phyloP scores from a whole-genome alignment of 441 rosid species.

The Oxalis stricta region DNA sequence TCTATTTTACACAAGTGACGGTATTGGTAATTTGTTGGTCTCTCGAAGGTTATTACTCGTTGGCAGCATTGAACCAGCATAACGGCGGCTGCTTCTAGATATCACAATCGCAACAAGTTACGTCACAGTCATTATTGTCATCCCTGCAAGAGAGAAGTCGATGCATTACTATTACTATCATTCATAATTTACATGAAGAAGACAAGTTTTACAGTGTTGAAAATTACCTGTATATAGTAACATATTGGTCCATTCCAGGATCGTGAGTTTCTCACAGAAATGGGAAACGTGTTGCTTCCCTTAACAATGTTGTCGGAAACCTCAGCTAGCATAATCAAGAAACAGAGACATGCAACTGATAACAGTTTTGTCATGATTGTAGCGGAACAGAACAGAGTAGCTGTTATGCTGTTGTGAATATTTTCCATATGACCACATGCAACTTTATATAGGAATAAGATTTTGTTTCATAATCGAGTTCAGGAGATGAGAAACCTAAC shows the following conservation, averaged over 20 bases:
- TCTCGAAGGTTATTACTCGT: constrained; percentile 5
- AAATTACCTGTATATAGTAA: constrained; percentile 38
- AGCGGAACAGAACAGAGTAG: background rate
- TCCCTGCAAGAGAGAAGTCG: constrained; percentile 22
- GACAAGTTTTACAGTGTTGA: background rate
- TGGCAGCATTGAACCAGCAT: constrained; percentile 58
- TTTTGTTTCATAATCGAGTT: background rate
- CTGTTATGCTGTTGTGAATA: constrained; percentile 3
- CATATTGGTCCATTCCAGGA: constrained; percentile 14
- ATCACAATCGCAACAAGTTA: constrained; percentile 62
- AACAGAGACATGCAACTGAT: constrained; percentile 11
- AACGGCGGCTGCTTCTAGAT: constrained; percentile 53
- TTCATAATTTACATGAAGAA: background rate
- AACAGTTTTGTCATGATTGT: constrained; percentile 16
- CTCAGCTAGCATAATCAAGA: constrained; percentile 9
- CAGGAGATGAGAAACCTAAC: constrained; percentile 15
- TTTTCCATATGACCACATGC: background rate
- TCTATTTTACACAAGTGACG: background rate
- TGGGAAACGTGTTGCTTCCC: constrained; percentile 18
- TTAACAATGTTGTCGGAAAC: constrained; percentile 5
- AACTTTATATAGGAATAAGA: constrained; percentile 13
- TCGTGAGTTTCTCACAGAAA: constrained; percentile 10
- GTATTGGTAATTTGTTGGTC: background rate
- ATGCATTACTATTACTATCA: background rate
- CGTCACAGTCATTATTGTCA: constrained; percentile 65